These are phyloP conservation scores for Curvularia lunata DNA, from an alignment of 2,329 filamentous ascomycete genomes.

Conservation along the genomic window DNA sequence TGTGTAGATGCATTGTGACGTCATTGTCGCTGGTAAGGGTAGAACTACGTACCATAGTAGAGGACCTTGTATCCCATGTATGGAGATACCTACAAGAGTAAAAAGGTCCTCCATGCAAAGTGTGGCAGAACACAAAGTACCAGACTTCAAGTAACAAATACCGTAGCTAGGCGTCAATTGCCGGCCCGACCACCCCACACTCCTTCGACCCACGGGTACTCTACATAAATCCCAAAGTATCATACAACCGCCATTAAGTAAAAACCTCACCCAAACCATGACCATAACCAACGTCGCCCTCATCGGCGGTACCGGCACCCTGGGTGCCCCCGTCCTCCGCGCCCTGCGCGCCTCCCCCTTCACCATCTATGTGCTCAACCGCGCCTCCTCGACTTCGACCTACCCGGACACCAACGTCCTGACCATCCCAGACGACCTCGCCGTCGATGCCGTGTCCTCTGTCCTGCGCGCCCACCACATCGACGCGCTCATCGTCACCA, in stretches of 20 bases:
- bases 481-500: constrained; percentile 58
- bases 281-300: constrained; percentile 49
- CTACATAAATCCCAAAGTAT: background rate
- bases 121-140: background rate
- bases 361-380: constrained; percentile 44
- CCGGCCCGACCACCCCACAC: background rate
- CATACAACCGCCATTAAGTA: background rate
- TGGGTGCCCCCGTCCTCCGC: constrained; percentile 44
- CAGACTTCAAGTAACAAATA: background rate
- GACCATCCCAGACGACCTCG: constrained; percentile 48
- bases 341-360: constrained; percentile 43
- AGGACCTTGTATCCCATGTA: background rate
- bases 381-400: constrained; percentile 43
- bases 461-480: constrained; percentile 55
- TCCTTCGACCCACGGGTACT: background rate
- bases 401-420: constrained; percentile 54
- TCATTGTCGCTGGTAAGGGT: background rate
- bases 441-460: constrained; percentile 41
- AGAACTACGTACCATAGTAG: background rate
- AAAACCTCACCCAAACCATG: constrained; percentile 14
- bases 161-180: constrained; percentile 4
- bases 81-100: background rate
- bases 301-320: constrained; percentile 49
- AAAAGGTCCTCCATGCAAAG: background rate
- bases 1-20: background rate